Base-by-base conservation (phyloP, 306 rosid genomes). In the Cicer arietinum region DNA sequence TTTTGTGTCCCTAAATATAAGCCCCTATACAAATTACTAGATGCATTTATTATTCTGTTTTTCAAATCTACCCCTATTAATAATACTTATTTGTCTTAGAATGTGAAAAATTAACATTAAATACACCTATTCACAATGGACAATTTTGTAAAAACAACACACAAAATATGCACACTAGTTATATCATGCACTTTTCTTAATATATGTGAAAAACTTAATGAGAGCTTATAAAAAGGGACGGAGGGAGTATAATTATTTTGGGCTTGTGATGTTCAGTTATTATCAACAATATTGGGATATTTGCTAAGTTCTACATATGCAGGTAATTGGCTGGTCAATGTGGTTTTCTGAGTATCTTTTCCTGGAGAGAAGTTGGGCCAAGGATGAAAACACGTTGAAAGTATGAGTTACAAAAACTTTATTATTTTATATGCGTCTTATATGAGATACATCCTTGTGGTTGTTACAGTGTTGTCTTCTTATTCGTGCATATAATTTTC, bases 291-390 rank as follows among this genome's bases (percentile, higher is more conserved):
- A 70, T 41, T 64, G 30, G 57, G 48, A 8, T 79, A 69, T 37
- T 46, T 71, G 53, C 56, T 68, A 56, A 71, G 35, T 69, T 81
- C 53, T 58, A 61, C 69, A 20, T 66, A 46, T 81, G 83, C 88
- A 95, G 99, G 99, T 95, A 60, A 85, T 95, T 85, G 99, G 99
- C 74, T 95, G 99, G 99, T 95, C 99, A 66, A 95, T 95, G 99
- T 92, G 96, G 98, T 95, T 95, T 84, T 89, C 97, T 61, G 99
- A 92, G 80, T 95, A 95, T 78, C 96, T 95, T 81, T 95, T 92
- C 71, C 74, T 95, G 84, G 99, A 92, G 88, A 92, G 99, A 89
- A 95, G 80, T 76, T 95, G 99, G 99, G 97, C 89, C 61, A 90
- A 92, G 85, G 99, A 95, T 86, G 98, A 95, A 84, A 84, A 54